Evolutionary conservation across 306 rosid species (phyloP), one percentile per base, ranked within the genome.

Genomic region (Inga leiocalycina): DNA sequence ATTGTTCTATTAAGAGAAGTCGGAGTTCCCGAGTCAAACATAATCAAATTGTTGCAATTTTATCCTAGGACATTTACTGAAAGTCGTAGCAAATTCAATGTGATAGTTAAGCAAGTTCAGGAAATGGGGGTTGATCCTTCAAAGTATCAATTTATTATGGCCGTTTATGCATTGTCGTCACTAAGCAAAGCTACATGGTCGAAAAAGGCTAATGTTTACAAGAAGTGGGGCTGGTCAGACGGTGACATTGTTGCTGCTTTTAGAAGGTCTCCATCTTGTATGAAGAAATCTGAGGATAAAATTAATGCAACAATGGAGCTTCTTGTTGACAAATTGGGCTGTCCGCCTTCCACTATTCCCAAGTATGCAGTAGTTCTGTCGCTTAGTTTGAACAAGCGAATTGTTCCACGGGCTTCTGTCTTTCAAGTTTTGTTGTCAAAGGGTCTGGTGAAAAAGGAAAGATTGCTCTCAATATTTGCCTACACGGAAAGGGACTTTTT

Each of bases 211-310:
- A 39, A 56, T 39, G 32, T 71, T 54, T 84, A 84, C 66, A 79
- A 61, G 75, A 82, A 65, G 8, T 87, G 88, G 88, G 90, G 83
- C 27, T 85, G 81, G 79, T 71, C 84, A 35, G 86, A 79, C 43
- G 7, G 82, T 44, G 78, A 84, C 2, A 56, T 81, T 56, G 15
- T 41, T 51, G 62, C 41, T 2, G 88, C 85, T 6, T 87, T 87
- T 65, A 75, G 80, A 74, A 10, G 46, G 17, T 48, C 11, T 43
- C 88, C 88, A 2, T 71, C 52, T 32, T 84, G 78, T 37, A 84
- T 87, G 78, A 13, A 59, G 14, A 4, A 4, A 17, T 87, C 90
- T 14, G 82, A 79, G 61, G 51, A 51, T 2, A 87, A 84, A 61
- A 82, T 87, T 48, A 80, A 35, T 32, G 74, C 46, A 16, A 41